Evolutionary conservation across 495 filamentous ascomycete genomes (phyloP), one percentile per base, ranked within the genome.

Genomic region (Penicillium psychrofluorescens): DNA sequence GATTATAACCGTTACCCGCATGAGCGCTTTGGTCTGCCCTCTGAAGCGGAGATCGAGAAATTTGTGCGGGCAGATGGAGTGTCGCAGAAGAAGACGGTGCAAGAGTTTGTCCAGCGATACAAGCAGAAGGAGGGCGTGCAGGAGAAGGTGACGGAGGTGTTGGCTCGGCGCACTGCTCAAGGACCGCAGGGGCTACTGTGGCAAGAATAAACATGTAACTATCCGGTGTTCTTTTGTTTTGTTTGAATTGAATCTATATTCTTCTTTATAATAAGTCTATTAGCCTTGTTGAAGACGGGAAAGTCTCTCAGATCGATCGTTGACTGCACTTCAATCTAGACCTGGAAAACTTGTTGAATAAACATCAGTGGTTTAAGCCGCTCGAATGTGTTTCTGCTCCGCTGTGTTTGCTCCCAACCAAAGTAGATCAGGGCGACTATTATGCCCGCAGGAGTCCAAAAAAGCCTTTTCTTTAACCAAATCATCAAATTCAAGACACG

Each of bases 1-100:
- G 66, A 80, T 51, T 95, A 85, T 59, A 46, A 48, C n/a, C 48
- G 70, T 14, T 94, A 95, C 61, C 88, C 86, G 2, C 78, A 86
- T 58, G 57, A 57, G 8, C 67, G 64, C 29, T 72, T 79, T 40
- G 81, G 80, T n/a, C 69, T 98, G 22, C 91, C 90, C 35, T 73
- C 63, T 14, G 90, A 98, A 66, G 35, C 47, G n/a, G 74, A 86
- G 13, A 79, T 97, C 13, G 64, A 78, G 70, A 42, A 54, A 11
- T 47, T 79, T 44, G 73, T 89, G 3, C 55, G 48, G 29, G 47
- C 45, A 11, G 37, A 46, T 35, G 27, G 43, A 11, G 16, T 41
- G 16, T 35, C 36, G 1, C 32, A 43, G 34, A 36, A 45, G 11
- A 32, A 61, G 46, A 44, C 54, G 4, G 42, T 66, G 13, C 38